Conservation (phyloP, 208 protist species). For the Crithidia sp. region DNA sequence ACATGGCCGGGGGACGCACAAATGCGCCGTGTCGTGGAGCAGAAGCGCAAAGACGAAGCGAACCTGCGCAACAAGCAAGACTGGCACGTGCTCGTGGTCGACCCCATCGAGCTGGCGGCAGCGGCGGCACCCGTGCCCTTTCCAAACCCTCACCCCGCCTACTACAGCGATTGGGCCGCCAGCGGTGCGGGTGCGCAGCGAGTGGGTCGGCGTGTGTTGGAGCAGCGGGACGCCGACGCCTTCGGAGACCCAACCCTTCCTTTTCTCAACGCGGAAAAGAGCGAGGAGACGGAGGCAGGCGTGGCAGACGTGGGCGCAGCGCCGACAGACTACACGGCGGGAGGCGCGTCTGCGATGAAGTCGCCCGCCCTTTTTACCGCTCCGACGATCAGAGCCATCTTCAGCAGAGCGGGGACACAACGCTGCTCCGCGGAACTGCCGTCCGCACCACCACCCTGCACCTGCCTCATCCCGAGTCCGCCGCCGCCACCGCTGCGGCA, state of each 20-base stretch:
- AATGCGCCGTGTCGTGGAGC: slow-evolving; percentile 31
- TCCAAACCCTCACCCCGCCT: slow-evolving; percentile 62
- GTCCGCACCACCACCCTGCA: slow-evolving; percentile 14
- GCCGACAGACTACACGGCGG: too few relatives aligned
- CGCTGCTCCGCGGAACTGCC: slow-evolving; percentile 35
- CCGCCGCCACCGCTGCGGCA: not conserved
- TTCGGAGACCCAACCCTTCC: slow-evolving; percentile 17
- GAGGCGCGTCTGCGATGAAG: not conserved
- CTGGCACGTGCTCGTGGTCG: slow-evolving; percentile 71
- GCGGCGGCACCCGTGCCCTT: slow-evolving; percentile 49
- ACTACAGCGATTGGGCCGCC: slow-evolving; percentile 52
- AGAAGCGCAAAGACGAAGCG: slow-evolving; percentile 30
- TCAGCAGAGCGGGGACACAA: slow-evolving; percentile 72
- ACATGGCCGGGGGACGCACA: slow-evolving; percentile 36
- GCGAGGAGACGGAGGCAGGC: too few relatives aligned
- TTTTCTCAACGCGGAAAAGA: not conserved
- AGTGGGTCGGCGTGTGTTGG: slow-evolving; percentile 8
- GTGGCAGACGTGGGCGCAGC: too few relatives aligned
- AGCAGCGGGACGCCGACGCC: slow-evolving; percentile 3
- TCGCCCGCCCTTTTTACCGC: slow-evolving; percentile 29
- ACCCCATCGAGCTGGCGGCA: slow-evolving; percentile 46
- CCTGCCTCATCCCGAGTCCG: slow-evolving; percentile 9
- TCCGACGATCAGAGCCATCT: slow-evolving; percentile 45
- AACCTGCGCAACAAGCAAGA: slow-evolving; percentile 26
- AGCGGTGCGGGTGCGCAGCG: not conserved